Evolutionary conservation across 2,329 filamentous ascomycete genomes (phyloP).

Genomic region (Phyllosticta paracitricarpa): DNA sequence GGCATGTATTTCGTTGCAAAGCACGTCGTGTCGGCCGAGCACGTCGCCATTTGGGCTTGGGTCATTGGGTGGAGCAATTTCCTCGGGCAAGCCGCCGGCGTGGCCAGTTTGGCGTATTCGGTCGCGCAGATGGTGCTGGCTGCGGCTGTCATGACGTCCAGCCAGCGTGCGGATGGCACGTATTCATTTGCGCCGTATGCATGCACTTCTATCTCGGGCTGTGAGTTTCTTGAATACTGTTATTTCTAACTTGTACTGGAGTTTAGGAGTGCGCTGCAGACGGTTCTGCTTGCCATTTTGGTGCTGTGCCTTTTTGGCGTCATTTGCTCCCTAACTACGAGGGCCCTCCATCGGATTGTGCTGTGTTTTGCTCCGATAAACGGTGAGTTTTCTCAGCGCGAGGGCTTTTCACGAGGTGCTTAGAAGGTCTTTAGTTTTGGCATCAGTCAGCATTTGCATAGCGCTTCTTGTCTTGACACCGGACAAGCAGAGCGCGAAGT

Average conservation of each 20-base stretch:
- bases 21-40: constrained; percentile 50
- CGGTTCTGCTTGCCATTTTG: constrained; percentile 47
- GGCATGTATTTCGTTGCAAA: constrained; percentile 62
- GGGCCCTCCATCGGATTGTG: constrained; percentile 48
- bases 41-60: constrained; percentile 55
- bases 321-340: constrained; percentile 55
- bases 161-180: constrained; percentile 33
- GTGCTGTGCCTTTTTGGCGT: constrained; percentile 46
- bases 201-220: neutral
- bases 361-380: constrained; percentile 59
- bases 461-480: constrained; percentile 49
- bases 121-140: constrained; percentile 56
- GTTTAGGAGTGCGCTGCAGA: constrained; percentile 47
- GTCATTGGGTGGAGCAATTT: constrained; percentile 60
- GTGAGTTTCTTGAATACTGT: constrained; percentile 2
- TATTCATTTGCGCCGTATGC: constrained; percentile 50
- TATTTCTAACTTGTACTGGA: neutral
- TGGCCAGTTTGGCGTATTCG: constrained; percentile 53
- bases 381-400: constrained; percentile 27
- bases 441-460: constrained; percentile 48
- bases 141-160: constrained; percentile 51
- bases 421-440: constrained; percentile 36
- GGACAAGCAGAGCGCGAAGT: constrained; percentile 47
- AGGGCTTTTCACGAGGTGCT: neutral
- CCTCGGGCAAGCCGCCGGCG: constrained; percentile 53